Percentiles rank a stretch among this genome's conserved stretches.
phyloP scores from a whole-genome alignment of 1,139 yeast species.

The Pichia sp. region DNA sequence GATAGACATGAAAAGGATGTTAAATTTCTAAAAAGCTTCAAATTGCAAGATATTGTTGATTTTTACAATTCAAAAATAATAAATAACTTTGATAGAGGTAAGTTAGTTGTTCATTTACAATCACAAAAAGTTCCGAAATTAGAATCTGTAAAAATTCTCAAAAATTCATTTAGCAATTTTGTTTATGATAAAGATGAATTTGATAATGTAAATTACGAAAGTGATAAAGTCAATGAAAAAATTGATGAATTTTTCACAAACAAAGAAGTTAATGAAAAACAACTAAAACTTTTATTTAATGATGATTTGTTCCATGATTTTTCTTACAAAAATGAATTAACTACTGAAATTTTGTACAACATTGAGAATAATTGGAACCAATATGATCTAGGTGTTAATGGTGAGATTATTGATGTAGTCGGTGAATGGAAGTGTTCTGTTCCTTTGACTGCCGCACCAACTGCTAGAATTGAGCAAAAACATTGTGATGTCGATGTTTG shows the following conservation, averaged over 20 bases:
- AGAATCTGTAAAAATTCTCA: constrained; percentile 18
- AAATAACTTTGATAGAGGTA: constrained; percentile 35
- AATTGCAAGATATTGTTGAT: constrained; percentile 50
- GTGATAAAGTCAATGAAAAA: constrained; percentile 22
- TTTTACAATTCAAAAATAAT: constrained; percentile 48
- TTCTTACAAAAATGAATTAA: constrained; percentile 17
- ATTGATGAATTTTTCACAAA: constrained; percentile 17
- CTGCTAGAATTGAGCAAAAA: constrained; percentile 30
- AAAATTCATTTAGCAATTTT: constrained; percentile 27
- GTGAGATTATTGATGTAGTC: constrained; percentile 30
- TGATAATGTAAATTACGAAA: constrained; percentile 24
- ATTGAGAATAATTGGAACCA: constrained; percentile 16
- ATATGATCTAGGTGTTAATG: constrained; percentile 11
- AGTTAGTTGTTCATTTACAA: constrained; percentile 60
- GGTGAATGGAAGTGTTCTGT: constrained; percentile 41
- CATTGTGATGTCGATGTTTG: constrained; percentile 21
- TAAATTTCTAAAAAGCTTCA: constrained; percentile 44
- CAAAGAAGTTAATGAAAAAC: constrained; percentile 9
- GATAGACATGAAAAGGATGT: constrained; percentile 52
- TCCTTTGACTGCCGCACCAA: constrained; percentile 40
- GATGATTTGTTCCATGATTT: constrained; percentile 19
- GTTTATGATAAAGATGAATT: constrained; percentile 24
- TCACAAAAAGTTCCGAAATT: constrained; percentile 43
- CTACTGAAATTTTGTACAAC: constrained; percentile 16
- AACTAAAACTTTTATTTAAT: constrained; percentile 13